Evolutionary conservation across 768 basidiomycete genomes (phyloP).

Genomic region (Leucogyrophana mollusca): DNA sequence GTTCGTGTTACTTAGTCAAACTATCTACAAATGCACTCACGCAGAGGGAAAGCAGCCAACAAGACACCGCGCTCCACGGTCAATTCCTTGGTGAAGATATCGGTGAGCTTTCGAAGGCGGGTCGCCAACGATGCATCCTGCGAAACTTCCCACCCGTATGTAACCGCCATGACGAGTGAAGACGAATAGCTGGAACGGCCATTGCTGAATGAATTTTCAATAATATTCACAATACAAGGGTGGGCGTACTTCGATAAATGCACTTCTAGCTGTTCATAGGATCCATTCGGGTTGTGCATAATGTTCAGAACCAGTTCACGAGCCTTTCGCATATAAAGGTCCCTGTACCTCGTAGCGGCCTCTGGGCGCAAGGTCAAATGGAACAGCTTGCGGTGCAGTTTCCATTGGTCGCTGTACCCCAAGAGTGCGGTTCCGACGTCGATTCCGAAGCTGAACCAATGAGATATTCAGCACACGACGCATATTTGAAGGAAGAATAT

Average conservation of each 20-base stretch:
- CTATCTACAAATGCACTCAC: not conserved
- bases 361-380: slow-evolving; percentile 12
- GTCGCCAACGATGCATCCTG: slow-evolving; percentile 1
- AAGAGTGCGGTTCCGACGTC: slow-evolving; percentile 14
- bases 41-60: slow-evolving; percentile 6
- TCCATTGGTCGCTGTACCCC: slow-evolving; percentile 18
- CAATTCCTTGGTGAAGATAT: not conserved
- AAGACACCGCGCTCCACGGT: slow-evolving; percentile 3
- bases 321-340: slow-evolving; percentile 11
- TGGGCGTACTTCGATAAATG: slow-evolving; percentile 10
- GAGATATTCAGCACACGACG: not conserved
- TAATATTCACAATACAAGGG: not conserved
- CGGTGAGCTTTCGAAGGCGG: not conserved
- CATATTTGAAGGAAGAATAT: not conserved
- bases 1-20: not conserved
- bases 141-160: slow-evolving; percentile 6
- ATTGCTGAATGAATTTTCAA: not conserved
- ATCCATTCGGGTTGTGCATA: slow-evolving; percentile 1
- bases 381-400: slow-evolving; percentile 17
- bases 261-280: not conserved
- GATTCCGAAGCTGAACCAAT: slow-evolving; percentile 13
- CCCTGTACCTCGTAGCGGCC: slow-evolving; percentile 4
- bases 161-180: slow-evolving; percentile 22
- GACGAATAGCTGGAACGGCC: slow-evolving; percentile 5
- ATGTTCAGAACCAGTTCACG: slow-evolving; percentile 7